These are phyloP conservation scores for Acer saccharum DNA, from an alignment of 345 rosid species.

Conservation along the genomic window DNA sequence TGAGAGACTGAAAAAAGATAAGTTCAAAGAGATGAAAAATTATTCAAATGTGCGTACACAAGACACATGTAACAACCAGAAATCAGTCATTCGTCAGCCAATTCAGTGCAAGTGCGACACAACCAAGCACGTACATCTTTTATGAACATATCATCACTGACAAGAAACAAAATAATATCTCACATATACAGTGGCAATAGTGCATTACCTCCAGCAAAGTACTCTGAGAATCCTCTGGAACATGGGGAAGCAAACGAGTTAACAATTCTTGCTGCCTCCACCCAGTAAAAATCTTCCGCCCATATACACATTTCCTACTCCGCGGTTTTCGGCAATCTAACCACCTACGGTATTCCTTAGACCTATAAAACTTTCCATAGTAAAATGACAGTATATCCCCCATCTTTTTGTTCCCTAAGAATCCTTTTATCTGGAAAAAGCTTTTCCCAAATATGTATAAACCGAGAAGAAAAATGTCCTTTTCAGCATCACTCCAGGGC, in stretches of 20 bases:
- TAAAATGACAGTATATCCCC: constrained; percentile 59
- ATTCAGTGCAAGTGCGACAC: neutral
- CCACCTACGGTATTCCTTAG: constrained; percentile 57
- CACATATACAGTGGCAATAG: neutral
- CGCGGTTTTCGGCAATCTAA: constrained; percentile 51
- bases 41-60: neutral
- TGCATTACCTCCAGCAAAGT: constrained; percentile 43
- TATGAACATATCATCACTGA: neutral
- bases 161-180: neutral
- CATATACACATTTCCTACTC: constrained; percentile 46
- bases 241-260: constrained; percentile 56
- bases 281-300: constrained; percentile 62
- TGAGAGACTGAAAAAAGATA: constrained; percentile 4
- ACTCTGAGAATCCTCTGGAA: constrained; percentile 41
- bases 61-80: neutral
- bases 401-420: constrained; percentile 48
- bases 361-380: constrained; percentile 60
- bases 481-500: constrained; percentile 54
- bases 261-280: constrained; percentile 74
- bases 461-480: constrained; percentile 57
- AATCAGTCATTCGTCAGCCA: constrained; percentile 7
- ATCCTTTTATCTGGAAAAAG: constrained; percentile 46
- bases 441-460: constrained; percentile 61
- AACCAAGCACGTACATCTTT: neutral
- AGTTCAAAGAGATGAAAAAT: constrained; percentile 3